These are phyloP conservation scores for Trametes elegans DNA, from an alignment of 768 basidiomycete species.

Conservation along the genomic window DNA sequence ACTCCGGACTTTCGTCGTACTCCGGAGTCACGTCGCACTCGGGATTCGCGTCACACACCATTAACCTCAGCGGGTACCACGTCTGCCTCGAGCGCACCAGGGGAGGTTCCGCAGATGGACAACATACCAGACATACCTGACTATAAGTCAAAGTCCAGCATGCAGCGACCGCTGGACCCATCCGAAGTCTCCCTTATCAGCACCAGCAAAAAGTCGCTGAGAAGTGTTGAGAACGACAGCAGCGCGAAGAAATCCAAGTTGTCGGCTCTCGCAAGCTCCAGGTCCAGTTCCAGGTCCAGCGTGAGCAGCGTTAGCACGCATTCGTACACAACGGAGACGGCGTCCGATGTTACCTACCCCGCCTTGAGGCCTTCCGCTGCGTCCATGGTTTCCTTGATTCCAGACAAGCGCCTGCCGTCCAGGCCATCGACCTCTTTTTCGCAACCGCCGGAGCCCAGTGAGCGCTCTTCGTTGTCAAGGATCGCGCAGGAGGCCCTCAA, in stretches of 20 bases:
- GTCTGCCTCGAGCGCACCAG: slow-evolving; percentile 35
- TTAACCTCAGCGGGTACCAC: slow-evolving; percentile 22
- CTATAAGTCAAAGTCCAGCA: slow-evolving; percentile 45
- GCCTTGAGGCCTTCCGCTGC: slow-evolving; percentile 63
- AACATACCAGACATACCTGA: slow-evolving; percentile 57
- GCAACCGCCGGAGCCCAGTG: slow-evolving; percentile 32
- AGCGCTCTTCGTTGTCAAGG: slow-evolving; percentile 53
- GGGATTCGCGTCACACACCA: slow-evolving; percentile 31
- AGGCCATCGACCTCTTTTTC: slow-evolving; percentile 53
- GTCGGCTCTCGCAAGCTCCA: slow-evolving; percentile 63
- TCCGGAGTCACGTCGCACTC: slow-evolving; percentile 35
- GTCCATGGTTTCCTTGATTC: slow-evolving; percentile 38
- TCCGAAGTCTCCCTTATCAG: slow-evolving; percentile 16
- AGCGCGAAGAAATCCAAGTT: slow-evolving; percentile 55
- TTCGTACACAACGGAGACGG: slow-evolving; percentile 49
- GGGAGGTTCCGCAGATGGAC: slow-evolving; percentile 43
- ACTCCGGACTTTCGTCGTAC: slow-evolving; percentile 40
- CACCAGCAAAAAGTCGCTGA: slow-evolving; percentile 17
- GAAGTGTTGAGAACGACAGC: slow-evolving; percentile 3
- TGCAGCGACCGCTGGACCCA: slow-evolving; percentile 3
- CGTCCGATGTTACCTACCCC: slow-evolving; percentile 73
- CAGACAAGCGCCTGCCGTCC: slow-evolving; percentile 19
- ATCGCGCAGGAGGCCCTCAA: slow-evolving; percentile 65
- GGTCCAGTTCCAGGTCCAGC: slow-evolving; percentile 39
- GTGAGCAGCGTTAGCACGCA: slow-evolving; percentile 53